phyloP scores from a whole-genome alignment of 176 grass and related monocot genomes.

The barley (Hordeum vulgare) region DNA sequence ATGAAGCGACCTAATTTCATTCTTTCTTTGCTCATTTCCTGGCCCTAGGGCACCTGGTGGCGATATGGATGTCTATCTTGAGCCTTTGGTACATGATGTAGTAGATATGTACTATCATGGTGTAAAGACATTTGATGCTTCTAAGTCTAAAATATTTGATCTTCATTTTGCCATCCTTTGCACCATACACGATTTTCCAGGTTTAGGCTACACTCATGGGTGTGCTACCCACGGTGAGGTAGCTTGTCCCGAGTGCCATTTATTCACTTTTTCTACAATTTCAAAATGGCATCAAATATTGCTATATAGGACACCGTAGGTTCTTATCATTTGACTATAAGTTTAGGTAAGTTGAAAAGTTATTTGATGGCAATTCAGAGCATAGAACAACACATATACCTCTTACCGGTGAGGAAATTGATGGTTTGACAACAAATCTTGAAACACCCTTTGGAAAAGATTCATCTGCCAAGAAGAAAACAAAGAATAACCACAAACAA shows the following conservation, averaged over 20 bases:
- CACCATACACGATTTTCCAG: not conserved
- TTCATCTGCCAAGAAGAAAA: not conserved
- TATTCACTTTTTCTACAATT: not conserved
- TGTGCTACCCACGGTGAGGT: not conserved
- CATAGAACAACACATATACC: too few relatives aligned
- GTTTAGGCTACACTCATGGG: not conserved
- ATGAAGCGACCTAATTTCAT: constrained; percentile 2
- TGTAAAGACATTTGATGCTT: not conserved
- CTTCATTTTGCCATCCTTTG: not conserved
- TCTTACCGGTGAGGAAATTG: not conserved
- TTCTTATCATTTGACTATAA: not conserved
- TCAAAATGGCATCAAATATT: not conserved
- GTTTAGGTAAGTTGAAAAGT: not conserved
- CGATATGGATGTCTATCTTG: not conserved
- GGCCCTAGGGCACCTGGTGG: not conserved
- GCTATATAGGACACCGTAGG: not conserved
- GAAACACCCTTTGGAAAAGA: not conserved
- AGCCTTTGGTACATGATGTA: too few relatives aligned
- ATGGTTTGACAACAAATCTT: not conserved
- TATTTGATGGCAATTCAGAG: not conserved
- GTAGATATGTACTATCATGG: too few relatives aligned
- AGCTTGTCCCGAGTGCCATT: not conserved
- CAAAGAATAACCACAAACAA: not conserved
- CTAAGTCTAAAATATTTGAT: not conserved
- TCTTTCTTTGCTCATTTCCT: not conserved